Evolutionary conservation across 805 yeast genomes (phyloP).

Genomic region (Candida nemodendra): DNA sequence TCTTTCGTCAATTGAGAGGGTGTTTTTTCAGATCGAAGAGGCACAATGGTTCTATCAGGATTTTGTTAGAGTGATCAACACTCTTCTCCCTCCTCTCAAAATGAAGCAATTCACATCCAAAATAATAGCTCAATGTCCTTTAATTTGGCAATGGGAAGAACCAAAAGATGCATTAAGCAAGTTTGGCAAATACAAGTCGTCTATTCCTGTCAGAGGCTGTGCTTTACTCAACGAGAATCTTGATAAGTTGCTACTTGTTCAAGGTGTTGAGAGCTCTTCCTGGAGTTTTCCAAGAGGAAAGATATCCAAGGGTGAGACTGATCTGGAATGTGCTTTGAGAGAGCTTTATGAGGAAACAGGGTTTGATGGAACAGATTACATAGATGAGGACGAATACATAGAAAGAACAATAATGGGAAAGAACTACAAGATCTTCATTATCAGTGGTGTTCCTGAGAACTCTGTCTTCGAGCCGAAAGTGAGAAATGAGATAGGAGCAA

Average conservation of each 20-base stretch:
- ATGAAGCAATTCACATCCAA: constrained; percentile 72
- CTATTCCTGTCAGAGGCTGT: constrained; percentile 95
- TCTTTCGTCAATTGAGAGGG: constrained; percentile 73
- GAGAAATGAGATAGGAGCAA: constrained; percentile 81
- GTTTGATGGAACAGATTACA: constrained; percentile 68
- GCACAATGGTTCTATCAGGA: constrained; percentile 98
- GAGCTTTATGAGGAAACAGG: constrained; percentile 95
- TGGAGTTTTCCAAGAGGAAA: constrained; percentile 99
- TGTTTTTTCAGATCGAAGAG: constrained; percentile 92
- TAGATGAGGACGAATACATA: constrained; percentile 68
- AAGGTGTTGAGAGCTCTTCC: constrained; percentile 72
- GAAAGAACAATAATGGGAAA: constrained; percentile 83
- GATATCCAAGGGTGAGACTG: constrained; percentile 89
- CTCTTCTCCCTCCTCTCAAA: constrained; percentile 71
- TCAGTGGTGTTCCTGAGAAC: constrained; percentile 75
- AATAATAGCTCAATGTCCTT: constrained; percentile 67
- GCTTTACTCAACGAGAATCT: constrained; percentile 74
- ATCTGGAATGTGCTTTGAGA: constrained; percentile 83
- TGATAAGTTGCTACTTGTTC: constrained; percentile 72
- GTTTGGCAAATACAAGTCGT: constrained; percentile 81
- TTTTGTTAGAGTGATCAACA: constrained; percentile 69
- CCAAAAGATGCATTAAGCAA: constrained; percentile 75
- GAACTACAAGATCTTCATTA: constrained; percentile 78
- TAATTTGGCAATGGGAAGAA: constrained; percentile 81
- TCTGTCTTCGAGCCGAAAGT: constrained; percentile 76